Base-by-base conservation (phyloP, 208 protist species). In the Wallacemonas sp. region DNA sequence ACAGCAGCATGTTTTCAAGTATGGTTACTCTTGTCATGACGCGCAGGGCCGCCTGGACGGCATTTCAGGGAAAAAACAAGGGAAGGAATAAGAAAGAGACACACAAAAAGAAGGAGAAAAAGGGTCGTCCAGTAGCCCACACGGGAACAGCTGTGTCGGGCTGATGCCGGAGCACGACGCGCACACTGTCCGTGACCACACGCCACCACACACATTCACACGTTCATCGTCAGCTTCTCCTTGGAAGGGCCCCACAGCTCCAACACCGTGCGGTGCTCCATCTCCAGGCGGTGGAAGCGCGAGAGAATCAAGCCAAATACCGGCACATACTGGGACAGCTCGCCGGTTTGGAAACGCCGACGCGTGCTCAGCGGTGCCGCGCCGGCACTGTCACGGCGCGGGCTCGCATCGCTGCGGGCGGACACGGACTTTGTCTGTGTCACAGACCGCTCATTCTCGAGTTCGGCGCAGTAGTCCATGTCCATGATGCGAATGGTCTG, bases 241-340 rank as follows among this genome's bases (percentile, higher is more conserved):
- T 57, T 57, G 50, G 50, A 57, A 4, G 50, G 57, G 19, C 71
- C 76, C 81, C 87, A 91, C 52, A 91, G 79, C 71, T 91, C 87
- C 66, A 80, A 68, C 39, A 89, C 84, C 0, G 83, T 91, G 38
- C 87, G 75, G 39, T 91, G 87, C 69, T 93, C 83, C 57, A 91
- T 86, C 65, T 93, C 87, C 10, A 93, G 64, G 10, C 87, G 78
- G 39, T 89, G 76, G 26, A 93, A 68, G 9, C 78, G 73, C 10
- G 87, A 93, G 10, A 93, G 72, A 15, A 86, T 60, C 10, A 93
- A 46, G 4, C 87, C 87, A 63, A 84, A 85, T 21, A 93, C 82
- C 10, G 87, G 87, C 19, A 93, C 85, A 65, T 83, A 79, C 67
- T 91, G 71, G 21, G 73, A 81, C n/a, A 91, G 48, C 29, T 33